Evolutionary conservation across 192 early-diverging fungal genomes (phyloP), one percentile per base, ranked within the genome.

Genomic region (Linnemannia hyalina): DNA sequence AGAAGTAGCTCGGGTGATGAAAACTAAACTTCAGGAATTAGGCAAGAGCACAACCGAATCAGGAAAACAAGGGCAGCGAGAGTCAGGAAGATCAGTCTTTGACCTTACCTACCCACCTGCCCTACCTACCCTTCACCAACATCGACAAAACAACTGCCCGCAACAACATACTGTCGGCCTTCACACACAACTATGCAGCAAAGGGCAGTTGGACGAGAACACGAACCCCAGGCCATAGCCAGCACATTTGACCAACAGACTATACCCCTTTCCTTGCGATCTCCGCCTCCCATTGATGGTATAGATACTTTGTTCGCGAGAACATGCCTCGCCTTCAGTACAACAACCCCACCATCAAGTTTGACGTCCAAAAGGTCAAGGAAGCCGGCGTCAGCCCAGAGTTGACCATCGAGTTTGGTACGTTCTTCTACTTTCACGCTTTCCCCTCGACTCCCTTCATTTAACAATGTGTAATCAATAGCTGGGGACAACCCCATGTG

Each of bases 351-450:
- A 20, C 65, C 13, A 78, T 93, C 29, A 77, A 80, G 35, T 89
- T 90, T 74, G 90, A 91, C 70, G 78, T 93, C 54, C 76, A 73
- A 0, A 91, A 89, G 70, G 82, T 82, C 18, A 40, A 87, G 71
- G 87, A 92, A 46, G 60, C 87, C 13, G 76, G 81, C 29, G 87
- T 89, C 38, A 83, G 60, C 65, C 92, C 91, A 29, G 74, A 80
- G 47, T 70, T 93, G n/a, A 90, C 88, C 20, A 74, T 93, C 60
- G 88, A 91, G 76, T 91, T 93, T 73, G 90, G 92, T 93, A 90
- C 77, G 38, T 77, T 16, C 54, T 73, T 7, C 10, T 36, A 18
- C 54, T 65, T 22, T 68, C 49, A 52, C 49, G 20, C 15, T 7
- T 80, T 41, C 63, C 35, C 5, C 13, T 6, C 26, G 65, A 16